Base-by-base conservation (phyloP, 768 basidiomycete species). In the Tricholomella constricta region DNA sequence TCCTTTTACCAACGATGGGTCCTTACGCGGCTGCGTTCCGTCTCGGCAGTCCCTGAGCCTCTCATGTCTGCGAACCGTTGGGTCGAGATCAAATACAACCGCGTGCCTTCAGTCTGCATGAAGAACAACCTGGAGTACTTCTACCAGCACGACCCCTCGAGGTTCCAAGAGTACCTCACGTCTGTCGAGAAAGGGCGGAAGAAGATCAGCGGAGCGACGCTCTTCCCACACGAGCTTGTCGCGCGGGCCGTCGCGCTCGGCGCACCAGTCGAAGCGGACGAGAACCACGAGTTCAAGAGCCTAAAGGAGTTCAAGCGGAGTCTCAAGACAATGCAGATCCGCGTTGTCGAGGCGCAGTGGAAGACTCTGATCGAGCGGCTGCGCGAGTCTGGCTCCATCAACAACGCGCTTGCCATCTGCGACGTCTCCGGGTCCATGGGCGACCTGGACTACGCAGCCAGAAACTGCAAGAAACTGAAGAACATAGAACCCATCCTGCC, bases 381-480 rank as follows among this genome's bases (percentile, higher is more conserved):
- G 4, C 73, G 74, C n/a, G 79, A 81, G 26, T 69, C 77, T 0
- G 84, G 85, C 1, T 64, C 67, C n/a, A 59, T 91, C 34, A 79
- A 84, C 1, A 87, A 83, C 55, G 75, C 78, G 9, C 62, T 91
- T 22, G 88, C 88, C 0, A 60, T 89, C 23, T 89, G 86, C 65
- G 89, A 90, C 61, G 86, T 89, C 15, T 88, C 85, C 0, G 87
- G 84, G 0, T 86, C 84, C 8, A 90, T 89, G 89, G 85, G 84
- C 1, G 6, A 5, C 42, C 7, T 52, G 3, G 4, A 12, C 17
- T 19, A 26, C 35, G 14, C 26, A 25, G 11, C 23, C 19, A 49
- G 27, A 19, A 4, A 6, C 7, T 6, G 9, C 17, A 52, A 27
- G 38, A 1, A 50, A 17, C 29, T 40, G 25, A 51, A 48, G 1